phyloP scores from a whole-genome alignment of 352 stramenopile species.

The Phytophthora quininea region DNA sequence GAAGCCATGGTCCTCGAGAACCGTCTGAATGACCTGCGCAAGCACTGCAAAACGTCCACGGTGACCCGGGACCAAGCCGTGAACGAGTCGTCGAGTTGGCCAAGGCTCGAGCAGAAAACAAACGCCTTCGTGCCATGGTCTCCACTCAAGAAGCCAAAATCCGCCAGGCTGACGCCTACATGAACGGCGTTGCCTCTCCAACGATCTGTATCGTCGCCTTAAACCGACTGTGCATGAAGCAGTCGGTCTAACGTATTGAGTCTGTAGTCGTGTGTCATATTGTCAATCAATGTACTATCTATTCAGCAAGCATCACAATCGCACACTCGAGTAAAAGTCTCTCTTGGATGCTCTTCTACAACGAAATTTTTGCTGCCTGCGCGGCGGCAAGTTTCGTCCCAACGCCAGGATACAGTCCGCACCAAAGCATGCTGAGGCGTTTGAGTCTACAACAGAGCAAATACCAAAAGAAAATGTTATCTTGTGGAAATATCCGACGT shows the following conservation, averaged over 20 bases:
- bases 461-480: too few relatives aligned
- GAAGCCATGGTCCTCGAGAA: conserved; percentile 44
- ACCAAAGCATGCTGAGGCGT: conserved; percentile 43
- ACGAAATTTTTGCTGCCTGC: conserved; percentile 17
- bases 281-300: conserved; percentile 9
- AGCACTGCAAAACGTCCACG: conserved; percentile 11
- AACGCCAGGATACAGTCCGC: conserved; percentile 30
- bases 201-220: conserved; percentile 9
- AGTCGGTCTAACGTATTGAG: conserved; percentile 10
- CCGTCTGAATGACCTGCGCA: conserved; percentile 39
- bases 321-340: neutral
- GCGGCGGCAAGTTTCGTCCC: conserved; percentile 26
- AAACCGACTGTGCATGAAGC: conserved; percentile 1
- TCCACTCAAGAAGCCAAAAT: conserved; percentile 51
- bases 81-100: conserved; percentile 36
- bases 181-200: conserved; percentile 19
- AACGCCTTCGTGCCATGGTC: conserved; percentile 46
- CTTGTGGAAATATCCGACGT: neutral
- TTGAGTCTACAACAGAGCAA: conserved; percentile 25
- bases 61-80: conserved; percentile 26
- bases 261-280: conserved; percentile 23
- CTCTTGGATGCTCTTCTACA: neutral
- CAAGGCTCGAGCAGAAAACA: conserved; percentile 47
- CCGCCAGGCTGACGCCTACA: conserved; percentile 40
- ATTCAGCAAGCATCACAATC: neutral